These are phyloP conservation scores for Euclidium syriacum DNA, from an alignment of 345 rosid species.

Conservation along the genomic window DNA sequence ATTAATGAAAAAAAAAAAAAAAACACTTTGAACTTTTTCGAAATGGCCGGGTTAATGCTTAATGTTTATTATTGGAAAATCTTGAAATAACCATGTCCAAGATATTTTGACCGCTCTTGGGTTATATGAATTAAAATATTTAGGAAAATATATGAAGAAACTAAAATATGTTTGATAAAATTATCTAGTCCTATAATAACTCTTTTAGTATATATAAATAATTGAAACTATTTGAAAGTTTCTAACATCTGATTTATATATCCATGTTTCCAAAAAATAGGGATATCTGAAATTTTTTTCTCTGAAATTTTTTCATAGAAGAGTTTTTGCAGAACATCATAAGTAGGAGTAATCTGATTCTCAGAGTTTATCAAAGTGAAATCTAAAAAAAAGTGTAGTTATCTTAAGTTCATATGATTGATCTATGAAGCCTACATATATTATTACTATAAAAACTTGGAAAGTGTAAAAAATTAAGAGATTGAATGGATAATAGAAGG, in stretches of 20 bases:
- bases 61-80: too few relatives aligned
- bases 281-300: too few relatives aligned
- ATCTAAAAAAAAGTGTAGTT: neutral
- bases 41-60: too few relatives aligned
- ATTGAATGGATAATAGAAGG: slow-evolving; percentile 17
- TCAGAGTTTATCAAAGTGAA: neutral
- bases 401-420: slow-evolving; percentile 23
- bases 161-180: neutral
- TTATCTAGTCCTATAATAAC: neutral
- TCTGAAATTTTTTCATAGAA: neutral
- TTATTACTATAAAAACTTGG: neutral
- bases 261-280: neutral
- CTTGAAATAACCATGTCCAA: too few relatives aligned
- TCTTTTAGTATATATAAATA: neutral
- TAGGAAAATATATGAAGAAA: neutral
- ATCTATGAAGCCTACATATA: slow-evolving; percentile 4
- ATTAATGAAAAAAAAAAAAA: too few relatives aligned
- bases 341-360: neutral
- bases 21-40: too few relatives aligned
- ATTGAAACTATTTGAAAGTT: neutral
- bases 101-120: too few relatives aligned
- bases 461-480: neutral
- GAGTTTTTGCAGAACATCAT: neutral
- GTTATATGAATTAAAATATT: neutral
- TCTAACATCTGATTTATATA: neutral